Evolutionary conservation across 192 early-diverging fungal species (phyloP).

Genomic region (Chytriomyces sp.): DNA sequence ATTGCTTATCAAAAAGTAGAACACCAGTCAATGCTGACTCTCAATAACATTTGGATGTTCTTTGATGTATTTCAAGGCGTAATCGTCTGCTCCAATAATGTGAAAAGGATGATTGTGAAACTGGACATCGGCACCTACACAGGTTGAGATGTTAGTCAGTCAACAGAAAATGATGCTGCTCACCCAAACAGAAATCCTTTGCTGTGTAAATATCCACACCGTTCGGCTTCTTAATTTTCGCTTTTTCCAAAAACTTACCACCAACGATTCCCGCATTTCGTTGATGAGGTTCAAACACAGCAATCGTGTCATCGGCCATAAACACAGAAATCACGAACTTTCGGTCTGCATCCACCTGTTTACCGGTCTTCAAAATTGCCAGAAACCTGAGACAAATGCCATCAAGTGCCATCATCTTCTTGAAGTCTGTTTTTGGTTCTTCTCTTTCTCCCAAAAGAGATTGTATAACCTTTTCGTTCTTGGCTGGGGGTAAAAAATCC

Average conservation of each 20-base stretch:
- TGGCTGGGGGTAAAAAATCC: conserved; percentile 3
- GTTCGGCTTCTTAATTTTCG: conserved; percentile 51
- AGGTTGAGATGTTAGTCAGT: too few relatives aligned
- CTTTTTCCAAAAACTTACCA: conserved; percentile 65
- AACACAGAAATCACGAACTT: conserved; percentile 60
- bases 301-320: conserved; percentile 58
- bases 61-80: conserved; percentile 63
- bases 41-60: conserved; percentile 40
- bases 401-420: conserved; percentile 51
- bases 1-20: too few relatives aligned
- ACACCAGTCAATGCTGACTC: too few relatives aligned
- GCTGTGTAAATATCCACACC: conserved; percentile 45
- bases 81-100: conserved; percentile 59
- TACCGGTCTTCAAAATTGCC: conserved; percentile 38
- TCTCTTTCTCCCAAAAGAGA: conserved; percentile 29
- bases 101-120: conserved; percentile 58
- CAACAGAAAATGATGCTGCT: neutral
- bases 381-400: conserved; percentile 49
- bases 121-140: conserved; percentile 55
- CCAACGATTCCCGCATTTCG: conserved; percentile 59
- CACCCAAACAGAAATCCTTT: conserved; percentile 60
- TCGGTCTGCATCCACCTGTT: conserved; percentile 57
- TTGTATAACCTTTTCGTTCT: conserved; percentile 19
- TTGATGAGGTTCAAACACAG: conserved; percentile 61
- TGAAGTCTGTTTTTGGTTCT: conserved; percentile 47